A percentile compares a stretch with the other conserved stretches of the same genome.
phyloP scores from a whole-genome alignment of 2,329 filamentous ascomycete genomes.

The Fusarium longipes region DNA sequence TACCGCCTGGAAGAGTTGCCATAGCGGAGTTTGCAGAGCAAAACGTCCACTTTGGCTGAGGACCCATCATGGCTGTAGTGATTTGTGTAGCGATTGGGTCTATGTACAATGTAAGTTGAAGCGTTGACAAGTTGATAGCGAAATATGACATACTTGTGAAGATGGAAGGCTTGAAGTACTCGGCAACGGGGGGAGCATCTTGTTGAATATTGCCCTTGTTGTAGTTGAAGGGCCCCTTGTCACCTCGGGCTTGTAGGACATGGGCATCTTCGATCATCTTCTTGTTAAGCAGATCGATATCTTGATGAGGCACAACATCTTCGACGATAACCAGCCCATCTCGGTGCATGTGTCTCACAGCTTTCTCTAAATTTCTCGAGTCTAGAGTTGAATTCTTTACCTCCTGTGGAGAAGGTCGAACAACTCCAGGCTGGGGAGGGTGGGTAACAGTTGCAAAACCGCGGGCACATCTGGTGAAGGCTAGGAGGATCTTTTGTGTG shows the following conservation, averaged over 20 bases:
- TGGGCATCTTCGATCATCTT: slow-evolving; percentile 70
- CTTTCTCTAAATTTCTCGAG: slow-evolving; percentile 65
- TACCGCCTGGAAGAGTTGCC: slow-evolving; percentile 57
- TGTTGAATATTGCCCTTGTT: slow-evolving; percentile 72
- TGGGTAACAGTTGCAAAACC: slow-evolving; percentile 20
- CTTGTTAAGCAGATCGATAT: slow-evolving; percentile 66
- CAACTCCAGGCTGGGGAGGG: slow-evolving; percentile 23
- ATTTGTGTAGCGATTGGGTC: slow-evolving; percentile 67
- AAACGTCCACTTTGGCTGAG: slow-evolving; percentile 66
- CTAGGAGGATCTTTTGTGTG: slow-evolving; percentile 4
- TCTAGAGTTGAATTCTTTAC: slow-evolving; percentile 53
- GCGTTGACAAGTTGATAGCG: rapidly evolving
- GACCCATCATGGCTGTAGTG: slow-evolving; percentile 65
- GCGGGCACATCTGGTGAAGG: slow-evolving; percentile 8
- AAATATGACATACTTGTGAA: slow-evolving; percentile 61
- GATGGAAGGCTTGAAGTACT: slow-evolving; percentile 62
- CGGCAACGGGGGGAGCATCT: slow-evolving; percentile 63
- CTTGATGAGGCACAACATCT: slow-evolving; percentile 60
- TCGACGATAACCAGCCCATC: slow-evolving; percentile 69
- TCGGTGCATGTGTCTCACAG: slow-evolving; percentile 61
- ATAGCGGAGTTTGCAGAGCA: slow-evolving; percentile 69
- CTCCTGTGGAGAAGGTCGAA: slow-evolving; percentile 56
- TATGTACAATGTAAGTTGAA: slow-evolving; percentile 39
- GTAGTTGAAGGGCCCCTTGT: slow-evolving; percentile 70
- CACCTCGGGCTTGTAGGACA: slow-evolving; percentile 60